phyloP scores from a whole-genome alignment of 768 basidiomycete species.

The Boletus pseudo-olivaceus region DNA sequence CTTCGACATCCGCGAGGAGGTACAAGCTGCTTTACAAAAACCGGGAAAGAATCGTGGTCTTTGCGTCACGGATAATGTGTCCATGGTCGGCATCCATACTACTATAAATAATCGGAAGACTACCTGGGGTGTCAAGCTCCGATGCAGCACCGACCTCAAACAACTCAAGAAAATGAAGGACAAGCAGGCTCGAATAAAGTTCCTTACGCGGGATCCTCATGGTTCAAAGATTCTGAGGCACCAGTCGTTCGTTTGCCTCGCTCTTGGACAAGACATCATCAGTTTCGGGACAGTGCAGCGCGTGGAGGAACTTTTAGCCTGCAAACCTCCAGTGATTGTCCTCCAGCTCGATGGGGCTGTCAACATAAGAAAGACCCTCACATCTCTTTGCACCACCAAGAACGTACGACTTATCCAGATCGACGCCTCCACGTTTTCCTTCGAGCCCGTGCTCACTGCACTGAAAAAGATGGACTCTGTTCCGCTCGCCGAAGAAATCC shows the following conservation, averaged over 20 bases:
- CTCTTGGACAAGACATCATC: conserved; percentile 45
- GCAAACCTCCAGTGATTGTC: conserved; percentile 46
- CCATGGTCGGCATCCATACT: conserved; percentile 35
- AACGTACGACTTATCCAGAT: conserved; percentile 49
- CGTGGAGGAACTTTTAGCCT: conserved; percentile 49
- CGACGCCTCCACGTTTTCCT: conserved; percentile 57
- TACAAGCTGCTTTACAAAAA: conserved; percentile 38
- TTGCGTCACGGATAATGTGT: conserved; percentile 26
- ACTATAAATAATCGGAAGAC: conserved; percentile 18
- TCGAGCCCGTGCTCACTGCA: conserved; percentile 57
- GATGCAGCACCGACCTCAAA: conserved; percentile 33
- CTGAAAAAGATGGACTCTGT: conserved; percentile 37
- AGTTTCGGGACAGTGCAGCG: conserved; percentile 54
- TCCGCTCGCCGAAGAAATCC: conserved; percentile 48
- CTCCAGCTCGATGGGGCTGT: conserved; percentile 48
- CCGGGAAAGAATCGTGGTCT: conserved; percentile 37
- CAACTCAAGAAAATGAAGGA: conserved; percentile 29
- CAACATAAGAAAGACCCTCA: conserved; percentile 37
- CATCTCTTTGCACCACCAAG: conserved; percentile 32
- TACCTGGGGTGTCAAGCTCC: conserved; percentile 42
- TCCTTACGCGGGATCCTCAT: conserved; percentile 32
- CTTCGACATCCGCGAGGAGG: conserved; percentile 51
- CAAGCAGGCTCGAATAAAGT: conserved; percentile 31
- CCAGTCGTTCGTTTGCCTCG: conserved; percentile 51
- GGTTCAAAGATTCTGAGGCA: conserved; percentile 43